Evolutionary conservation across 768 basidiomycete genomes (phyloP), one percentile per base, ranked within the genome.

Genomic region (Coprinopsis marcescibilis): DNA sequence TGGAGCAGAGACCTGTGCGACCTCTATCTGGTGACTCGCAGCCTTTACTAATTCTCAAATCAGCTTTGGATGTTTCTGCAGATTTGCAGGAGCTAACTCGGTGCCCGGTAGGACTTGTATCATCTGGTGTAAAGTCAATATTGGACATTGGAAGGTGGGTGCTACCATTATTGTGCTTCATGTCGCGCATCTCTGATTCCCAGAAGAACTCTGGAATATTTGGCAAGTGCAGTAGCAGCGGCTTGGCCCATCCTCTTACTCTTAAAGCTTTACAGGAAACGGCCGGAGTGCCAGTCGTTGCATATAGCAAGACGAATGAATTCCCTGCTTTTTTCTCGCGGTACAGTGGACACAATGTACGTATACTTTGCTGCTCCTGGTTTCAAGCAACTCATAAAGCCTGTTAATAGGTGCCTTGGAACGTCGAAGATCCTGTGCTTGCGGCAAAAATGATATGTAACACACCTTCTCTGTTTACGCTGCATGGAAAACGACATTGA

Each of bases 301-400:
- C 89, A 0, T 94, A 88, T 55, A 80, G 81, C 1, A 57, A 76
- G 36, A 80, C 82, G 0, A 70, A 76, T 14, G 88, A 93, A 55
- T 98, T 98, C 55, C 96, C 96, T 2, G 96, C 94, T 0, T 99
- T 99, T 68, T 99, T 92, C 62, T 78, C 81, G 11, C 84, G 86
- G 14, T 71, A 69, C 42, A 93, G 90, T 52, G 95, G 95, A 1
- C 82, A 83, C 60, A 71, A 86, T 70, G 89, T 84, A 50, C 51
- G 65, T 49, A 14, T 13, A n/a, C 4, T 48, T 21, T 11, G 44
- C 26, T 43, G 40, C 5, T 35, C 13, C 21, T 27, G 6, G 13
- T 14, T 19, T 2, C 17, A n/a, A 19, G 27, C n/a, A 10, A 19
- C 32, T 40, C 11, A 40, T 40, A 23, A 23, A 15, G 41, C 20